phyloP scores from a whole-genome alignment of 2,329 filamentous ascomycete genomes.

The Ceratocystis colombiana region DNA sequence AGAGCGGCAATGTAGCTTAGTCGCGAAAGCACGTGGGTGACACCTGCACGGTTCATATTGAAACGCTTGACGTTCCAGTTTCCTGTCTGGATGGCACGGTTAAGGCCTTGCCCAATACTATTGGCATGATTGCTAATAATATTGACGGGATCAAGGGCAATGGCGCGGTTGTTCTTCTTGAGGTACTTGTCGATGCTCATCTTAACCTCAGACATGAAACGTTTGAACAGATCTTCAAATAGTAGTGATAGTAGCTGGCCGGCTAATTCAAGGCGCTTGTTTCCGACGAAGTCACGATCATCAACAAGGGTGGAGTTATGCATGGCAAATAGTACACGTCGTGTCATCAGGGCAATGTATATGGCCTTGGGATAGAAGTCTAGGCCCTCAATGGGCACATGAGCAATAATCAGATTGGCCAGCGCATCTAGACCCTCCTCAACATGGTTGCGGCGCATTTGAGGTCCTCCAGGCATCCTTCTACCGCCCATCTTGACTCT shows the following conservation, averaged over 20 bases:
- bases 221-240: conserved; percentile 97
- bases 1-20: conserved; percentile 93
- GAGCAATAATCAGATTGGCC: conserved; percentile 84
- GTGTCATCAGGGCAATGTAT: conserved; percentile 93
- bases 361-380: conserved; percentile 96
- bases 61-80: conserved; percentile 98
- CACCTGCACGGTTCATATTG: conserved; percentile 94
- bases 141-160: conserved; percentile 75
- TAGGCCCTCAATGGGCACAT: conserved; percentile 80
- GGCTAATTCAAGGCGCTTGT: conserved; percentile 89
- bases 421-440: conserved; percentile 90
- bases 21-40: conserved; percentile 90
- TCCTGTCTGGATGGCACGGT: conserved; percentile 89
- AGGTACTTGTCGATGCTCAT: conserved; percentile 90
- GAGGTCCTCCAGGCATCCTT: conserved; percentile 42
- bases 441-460: conserved; percentile 64
- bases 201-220: conserved; percentile 80
- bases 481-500: conserved; percentile 79
- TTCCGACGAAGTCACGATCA: conserved; percentile 94
- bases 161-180: conserved; percentile 83
- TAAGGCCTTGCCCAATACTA: conserved; percentile 85
- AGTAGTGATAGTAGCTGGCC: conserved; percentile 87
- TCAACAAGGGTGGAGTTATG: conserved; percentile 84
- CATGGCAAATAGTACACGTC: conserved; percentile 88
- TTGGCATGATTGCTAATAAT: conserved; percentile 77